Conservation (phyloP, 805 yeast species). For the Pichia phayaonensis region DNA sequence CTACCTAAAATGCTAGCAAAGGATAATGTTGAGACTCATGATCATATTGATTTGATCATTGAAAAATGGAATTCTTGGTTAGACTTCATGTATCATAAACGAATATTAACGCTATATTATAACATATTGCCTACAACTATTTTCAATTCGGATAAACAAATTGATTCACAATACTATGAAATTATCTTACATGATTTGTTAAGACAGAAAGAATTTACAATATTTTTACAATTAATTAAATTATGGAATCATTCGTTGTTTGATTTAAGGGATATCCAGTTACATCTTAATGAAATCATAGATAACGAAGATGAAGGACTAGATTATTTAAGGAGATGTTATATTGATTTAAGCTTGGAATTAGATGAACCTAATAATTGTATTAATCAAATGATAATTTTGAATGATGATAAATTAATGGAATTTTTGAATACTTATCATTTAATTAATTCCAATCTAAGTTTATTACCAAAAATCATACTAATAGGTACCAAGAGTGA, state of each 20-base stretch:
- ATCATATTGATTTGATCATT: conserved; percentile 18
- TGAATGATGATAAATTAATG: conserved; percentile 48
- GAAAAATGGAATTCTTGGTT: conserved; percentile 65
- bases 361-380: conserved; percentile 56
- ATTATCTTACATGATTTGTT: conserved; percentile 40
- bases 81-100: conserved; percentile 40
- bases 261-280: conserved; percentile 32
- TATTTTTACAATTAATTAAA: conserved; percentile 37
- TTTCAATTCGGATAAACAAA: conserved; percentile 15
- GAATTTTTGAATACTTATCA: conserved; percentile 57
- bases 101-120: conserved; percentile 40
- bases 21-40: conserved; percentile 18
- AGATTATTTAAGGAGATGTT: conserved; percentile 31
- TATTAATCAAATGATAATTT: conserved; percentile 49
- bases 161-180: conserved; percentile 38
- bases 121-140: conserved; percentile 45
- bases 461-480: conserved; percentile 45
- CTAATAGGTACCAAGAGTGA: conserved; percentile 25
- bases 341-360: conserved; percentile 48
- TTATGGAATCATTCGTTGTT: conserved; percentile 55
- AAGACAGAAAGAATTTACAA: conserved; percentile 24
- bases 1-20: conserved; percentile 34
- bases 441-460: conserved; percentile 43
- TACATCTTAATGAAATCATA: neutral
- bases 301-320: conserved; percentile 7